Evolutionary conservation across 257 asterid species (phyloP).

Genomic region (Linderniella brevidens): DNA sequence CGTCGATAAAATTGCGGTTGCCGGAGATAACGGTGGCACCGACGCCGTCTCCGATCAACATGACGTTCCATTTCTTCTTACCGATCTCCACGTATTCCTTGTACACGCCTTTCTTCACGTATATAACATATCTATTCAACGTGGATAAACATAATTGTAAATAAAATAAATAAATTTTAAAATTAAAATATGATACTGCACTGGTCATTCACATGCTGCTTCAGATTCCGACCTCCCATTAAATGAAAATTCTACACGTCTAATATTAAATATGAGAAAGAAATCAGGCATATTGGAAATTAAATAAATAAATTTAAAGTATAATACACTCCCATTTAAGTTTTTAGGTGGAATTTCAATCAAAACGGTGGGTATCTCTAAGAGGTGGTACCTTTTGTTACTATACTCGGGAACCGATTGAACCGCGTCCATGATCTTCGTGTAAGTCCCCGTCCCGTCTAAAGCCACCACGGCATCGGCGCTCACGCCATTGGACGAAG

Average conservation of each 20-base stretch:
- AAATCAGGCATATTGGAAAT: too few species aligned
- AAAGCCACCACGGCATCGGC: conserved; percentile 34
- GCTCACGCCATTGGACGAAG: conserved; percentile 3
- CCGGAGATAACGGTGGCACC: conserved; percentile 39
- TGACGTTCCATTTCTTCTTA: conserved; percentile 41
- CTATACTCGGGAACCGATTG: conserved; percentile 24
- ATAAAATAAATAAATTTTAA: too few species aligned
- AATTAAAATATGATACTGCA: too few species aligned
- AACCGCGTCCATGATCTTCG: conserved; percentile 30
- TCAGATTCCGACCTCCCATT: too few species aligned
- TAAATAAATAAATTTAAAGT: too few species aligned
- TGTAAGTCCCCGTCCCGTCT: conserved; percentile 34
- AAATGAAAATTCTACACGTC: too few species aligned
- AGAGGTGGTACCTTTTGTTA: not conserved
- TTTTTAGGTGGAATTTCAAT: too few species aligned
- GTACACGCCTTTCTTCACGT: conserved; percentile 41
- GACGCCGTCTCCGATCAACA: conserved; percentile 55
- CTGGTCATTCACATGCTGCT: too few species aligned
- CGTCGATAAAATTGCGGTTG: conserved; percentile 23
- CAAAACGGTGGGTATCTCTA: too few species aligned
- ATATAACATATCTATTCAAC: conserved; percentile 22
- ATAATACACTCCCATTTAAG: too few species aligned
- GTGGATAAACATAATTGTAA: too few species aligned
- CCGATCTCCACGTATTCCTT: conserved; percentile 39
- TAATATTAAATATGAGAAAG: too few species aligned